Conservation (phyloP, 768 basidiomycete genomes). For the Tulasnella sp. region DNA sequence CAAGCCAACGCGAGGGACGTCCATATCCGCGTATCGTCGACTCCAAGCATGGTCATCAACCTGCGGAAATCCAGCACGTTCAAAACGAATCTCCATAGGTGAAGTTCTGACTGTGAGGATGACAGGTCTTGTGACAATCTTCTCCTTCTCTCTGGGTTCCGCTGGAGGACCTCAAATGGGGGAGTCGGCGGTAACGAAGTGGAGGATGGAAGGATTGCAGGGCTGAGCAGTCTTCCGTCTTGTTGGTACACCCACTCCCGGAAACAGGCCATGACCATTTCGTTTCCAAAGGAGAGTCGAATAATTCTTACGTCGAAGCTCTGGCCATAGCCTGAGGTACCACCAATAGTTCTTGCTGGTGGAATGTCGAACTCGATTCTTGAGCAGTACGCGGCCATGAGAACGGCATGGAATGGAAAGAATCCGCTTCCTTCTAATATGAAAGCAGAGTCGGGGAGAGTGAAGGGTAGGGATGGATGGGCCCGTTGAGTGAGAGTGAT, state of each 20-base stretch:
- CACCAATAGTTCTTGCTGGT: not conserved
- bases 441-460: not conserved
- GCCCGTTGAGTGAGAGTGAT: not conserved
- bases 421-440: not conserved
- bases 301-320: not conserved
- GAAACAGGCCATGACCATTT: not conserved
- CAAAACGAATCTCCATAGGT: not conserved
- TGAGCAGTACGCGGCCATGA: slow-evolving; percentile 8
- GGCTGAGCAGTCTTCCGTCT: not conserved
- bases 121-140: not conserved
- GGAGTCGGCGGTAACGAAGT: not conserved
- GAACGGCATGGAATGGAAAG: slow-evolving; percentile 10
- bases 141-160: not conserved
- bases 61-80: not conserved
- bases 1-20: not conserved
- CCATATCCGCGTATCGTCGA: slow-evolving; percentile 1
- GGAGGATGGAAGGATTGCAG: not conserved
- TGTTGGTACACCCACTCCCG: slow-evolving; percentile 9
- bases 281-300: not conserved
- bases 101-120: not conserved
- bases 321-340: not conserved
- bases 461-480: not conserved
- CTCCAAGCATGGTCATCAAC: slow-evolving; percentile 5
- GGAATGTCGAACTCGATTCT: not conserved
- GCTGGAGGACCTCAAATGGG: not conserved